Percentiles rank a stretch among this genome's conserved stretches.
Evolutionary conservation across 192 early-diverging fungal species (phyloP).

Genomic region (Entomortierella parvispora): DNA sequence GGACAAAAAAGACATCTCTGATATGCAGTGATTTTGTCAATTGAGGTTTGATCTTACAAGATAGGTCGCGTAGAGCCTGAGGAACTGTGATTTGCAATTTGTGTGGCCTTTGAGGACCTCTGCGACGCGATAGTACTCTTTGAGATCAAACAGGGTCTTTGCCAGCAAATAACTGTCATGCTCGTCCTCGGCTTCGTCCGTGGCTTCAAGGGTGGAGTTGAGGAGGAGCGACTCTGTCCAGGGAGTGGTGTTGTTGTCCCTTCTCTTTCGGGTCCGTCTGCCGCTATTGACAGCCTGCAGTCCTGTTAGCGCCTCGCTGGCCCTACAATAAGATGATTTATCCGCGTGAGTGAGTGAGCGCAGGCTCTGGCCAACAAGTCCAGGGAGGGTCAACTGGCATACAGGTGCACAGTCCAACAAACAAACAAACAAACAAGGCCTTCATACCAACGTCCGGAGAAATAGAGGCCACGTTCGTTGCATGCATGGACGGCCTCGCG

Average conservation of each 20-base stretch:
- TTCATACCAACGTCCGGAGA: constrained; percentile 79
- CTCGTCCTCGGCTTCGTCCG: constrained; percentile 27
- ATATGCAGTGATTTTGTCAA: not conserved
- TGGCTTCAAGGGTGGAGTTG: constrained; percentile 3
- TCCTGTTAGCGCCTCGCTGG: constrained; percentile 61
- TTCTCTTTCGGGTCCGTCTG: not conserved
- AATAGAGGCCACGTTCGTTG: constrained; percentile 72
- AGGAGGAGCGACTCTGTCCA: constrained; percentile 9
- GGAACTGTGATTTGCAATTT: constrained; percentile 69
- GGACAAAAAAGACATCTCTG: not conserved
- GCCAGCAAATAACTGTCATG: constrained; percentile 69
- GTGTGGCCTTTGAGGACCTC: constrained; percentile 58
- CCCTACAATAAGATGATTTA: constrained; percentile 56
- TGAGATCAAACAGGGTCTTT: constrained; percentile 77
- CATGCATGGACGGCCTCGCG: constrained; percentile 72
- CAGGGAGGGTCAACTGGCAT: too few species aligned
- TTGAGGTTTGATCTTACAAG: constrained; percentile 61
- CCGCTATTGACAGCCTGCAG: constrained; percentile 10
- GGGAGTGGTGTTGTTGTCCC: not conserved
- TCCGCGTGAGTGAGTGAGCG: too few species aligned
- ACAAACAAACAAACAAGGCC: not conserved
- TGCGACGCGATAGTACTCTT: constrained; percentile 75
- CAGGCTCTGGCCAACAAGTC: too few species aligned
- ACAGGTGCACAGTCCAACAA: too few species aligned
- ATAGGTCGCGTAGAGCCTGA: constrained; percentile 83